Percentiles rank a stretch among this genome's conserved stretches.
These are phyloP conservation scores for Skeletonema potamos DNA, from an alignment of 108 stramenopile species.

Conservation along the genomic window DNA sequence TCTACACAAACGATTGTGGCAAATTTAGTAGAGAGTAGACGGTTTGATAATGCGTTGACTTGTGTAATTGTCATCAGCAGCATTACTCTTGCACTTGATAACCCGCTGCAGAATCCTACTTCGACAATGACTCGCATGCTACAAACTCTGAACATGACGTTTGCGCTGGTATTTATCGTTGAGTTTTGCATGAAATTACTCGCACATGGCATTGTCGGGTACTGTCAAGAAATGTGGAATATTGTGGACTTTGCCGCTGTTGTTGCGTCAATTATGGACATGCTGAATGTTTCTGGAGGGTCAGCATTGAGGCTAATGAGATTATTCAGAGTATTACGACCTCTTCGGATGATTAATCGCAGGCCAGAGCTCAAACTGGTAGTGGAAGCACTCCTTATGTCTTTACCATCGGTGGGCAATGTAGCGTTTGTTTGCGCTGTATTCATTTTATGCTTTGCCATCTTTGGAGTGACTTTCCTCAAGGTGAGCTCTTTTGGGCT, in stretches of 20 bases:
- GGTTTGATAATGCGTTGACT: slow-evolving; percentile 33
- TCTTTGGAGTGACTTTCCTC: slow-evolving; percentile 67
- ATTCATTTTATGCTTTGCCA: slow-evolving; percentile 66
- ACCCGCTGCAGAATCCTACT: slow-evolving; percentile 44
- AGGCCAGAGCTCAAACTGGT: slow-evolving; percentile 70
- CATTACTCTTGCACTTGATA: slow-evolving; percentile 39
- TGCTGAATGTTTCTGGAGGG: slow-evolving; percentile 22
- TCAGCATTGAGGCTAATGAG: slow-evolving; percentile 46
- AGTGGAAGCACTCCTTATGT: slow-evolving; percentile 66
- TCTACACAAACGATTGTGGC: neutral
- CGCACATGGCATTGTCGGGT: slow-evolving; percentile 51
- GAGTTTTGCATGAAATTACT: slow-evolving; percentile 69
- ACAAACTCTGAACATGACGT: slow-evolving; percentile 30
- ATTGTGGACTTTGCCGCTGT: slow-evolving; percentile 63
- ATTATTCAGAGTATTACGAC: slow-evolving; percentile 66
- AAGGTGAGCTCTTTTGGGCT: slow-evolving; percentile 10
- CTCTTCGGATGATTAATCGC: slow-evolving; percentile 66
- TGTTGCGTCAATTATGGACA: slow-evolving; percentile 46
- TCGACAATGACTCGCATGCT: slow-evolving; percentile 10
- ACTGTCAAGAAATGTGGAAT: slow-evolving; percentile 67
- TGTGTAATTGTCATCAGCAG: slow-evolving; percentile 39
- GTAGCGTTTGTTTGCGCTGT: slow-evolving; percentile 52
- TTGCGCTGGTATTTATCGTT: slow-evolving; percentile 52
- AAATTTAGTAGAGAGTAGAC: slow-evolving; percentile 1
- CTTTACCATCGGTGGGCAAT: slow-evolving; percentile 59